Base-by-base conservation (phyloP, 1,284 basidiomycete genomes). In the Rhodotorula sp. region DNA sequence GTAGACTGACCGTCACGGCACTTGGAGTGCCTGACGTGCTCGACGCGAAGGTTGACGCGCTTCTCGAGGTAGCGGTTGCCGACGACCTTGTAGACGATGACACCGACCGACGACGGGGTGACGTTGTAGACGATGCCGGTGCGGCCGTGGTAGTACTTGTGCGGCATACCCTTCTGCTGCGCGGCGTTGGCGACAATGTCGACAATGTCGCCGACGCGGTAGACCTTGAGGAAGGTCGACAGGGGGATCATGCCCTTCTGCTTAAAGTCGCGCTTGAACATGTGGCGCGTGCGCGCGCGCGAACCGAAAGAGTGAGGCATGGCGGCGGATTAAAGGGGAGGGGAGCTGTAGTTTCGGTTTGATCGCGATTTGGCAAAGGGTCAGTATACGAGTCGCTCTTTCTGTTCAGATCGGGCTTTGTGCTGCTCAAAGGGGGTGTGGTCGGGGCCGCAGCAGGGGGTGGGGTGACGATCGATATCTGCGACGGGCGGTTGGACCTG, bases 91-190 rank as follows among this genome's bases (percentile, higher is more conserved):
- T 97, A 90, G 78, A 95, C 89, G 82, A 99, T 95, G 74, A 99
- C 91, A 83, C 95, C 95, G 78, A 99, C 95, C 69, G 93, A 90
- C 70, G 88, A 87, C 72, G 91, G 92, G 66, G 95, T 93, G 76
- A 99, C 95, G 84, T 98, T 98, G 88, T 96, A 99, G 76, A 99
- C 86, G 79, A 99, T 95, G 77, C 96, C 95, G 76, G 95, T 99
- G 75, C 92, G 91, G 79, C 77, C 77, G 70, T 78, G 77, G 75
- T 78, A 76, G 81, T 80, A 95, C 85, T 98, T 98, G 87, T 97
- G 95, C 82, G 95, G 95, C 93, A 99, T 97, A 83, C 95, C 95
- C 90, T 95, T 96, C 88, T 99, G 96, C 84, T 97, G 91, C 64
- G 95, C 92, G 74, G 95, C 88, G 83, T 99, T 98, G 79, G 95